phyloP scores from a whole-genome alignment of 1,284 basidiomycete genomes.

The Malassezia sp. region DNA sequence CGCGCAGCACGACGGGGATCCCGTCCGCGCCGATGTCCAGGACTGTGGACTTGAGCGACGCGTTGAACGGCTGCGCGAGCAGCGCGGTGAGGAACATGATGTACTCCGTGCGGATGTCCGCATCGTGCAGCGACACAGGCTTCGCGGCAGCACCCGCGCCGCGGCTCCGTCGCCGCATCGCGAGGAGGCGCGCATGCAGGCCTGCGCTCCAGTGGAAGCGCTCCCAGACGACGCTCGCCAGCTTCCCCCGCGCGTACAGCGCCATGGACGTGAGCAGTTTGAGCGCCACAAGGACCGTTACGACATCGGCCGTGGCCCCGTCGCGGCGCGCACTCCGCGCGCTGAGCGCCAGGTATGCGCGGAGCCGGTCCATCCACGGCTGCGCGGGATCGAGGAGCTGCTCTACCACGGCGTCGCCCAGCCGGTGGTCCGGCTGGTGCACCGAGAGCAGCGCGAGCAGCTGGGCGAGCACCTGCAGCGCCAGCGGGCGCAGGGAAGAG shows the following conservation, averaged over 20 bases:
- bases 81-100: constrained; percentile 36
- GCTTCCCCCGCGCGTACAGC: constrained; percentile 27
- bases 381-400: constrained; percentile 22
- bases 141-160: not conserved
- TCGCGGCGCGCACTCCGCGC: constrained; percentile 16
- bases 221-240: constrained; percentile 28
- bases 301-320: constrained; percentile 16
- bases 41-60: constrained; percentile 20
- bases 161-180: constrained; percentile 18
- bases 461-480: constrained; percentile 35
- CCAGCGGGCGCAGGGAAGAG: constrained; percentile 22
- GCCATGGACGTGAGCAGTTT: constrained; percentile 27
- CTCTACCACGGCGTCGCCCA: constrained; percentile 26
- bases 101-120: constrained; percentile 39
- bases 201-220: constrained; percentile 34
- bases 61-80: constrained; percentile 25
- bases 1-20: constrained; percentile 19
- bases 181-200: constrained; percentile 26
- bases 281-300: constrained; percentile 23
- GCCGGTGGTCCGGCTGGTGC: constrained; percentile 33
- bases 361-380: constrained; percentile 26
- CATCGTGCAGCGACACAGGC: constrained; percentile 21
- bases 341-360: constrained; percentile 20
- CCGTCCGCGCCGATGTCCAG: constrained; percentile 28
- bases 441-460: constrained; percentile 29